phyloP scores from a whole-genome alignment of 2,329 filamentous ascomycete genomes.

The Ascochyta pisi region DNA sequence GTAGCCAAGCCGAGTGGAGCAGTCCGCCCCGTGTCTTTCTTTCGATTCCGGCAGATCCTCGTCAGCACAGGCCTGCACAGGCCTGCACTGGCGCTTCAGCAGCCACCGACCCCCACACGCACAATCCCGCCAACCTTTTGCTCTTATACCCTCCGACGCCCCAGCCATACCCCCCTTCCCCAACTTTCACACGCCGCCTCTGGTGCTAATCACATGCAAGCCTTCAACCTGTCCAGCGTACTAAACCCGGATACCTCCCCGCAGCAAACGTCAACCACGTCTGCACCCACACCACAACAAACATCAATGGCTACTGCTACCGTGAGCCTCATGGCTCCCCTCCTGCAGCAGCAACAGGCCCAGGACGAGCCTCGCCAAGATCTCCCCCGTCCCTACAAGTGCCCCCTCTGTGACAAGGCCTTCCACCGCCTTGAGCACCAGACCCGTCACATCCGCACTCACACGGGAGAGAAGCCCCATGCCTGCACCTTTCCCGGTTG shows the following conservation, averaged over 20 bases:
- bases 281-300: slow-evolving; percentile 20
- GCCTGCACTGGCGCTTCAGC: slow-evolving; percentile 21
- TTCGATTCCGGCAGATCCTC: slow-evolving; percentile 44
- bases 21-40: slow-evolving; percentile 26
- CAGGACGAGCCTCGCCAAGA: slow-evolving; percentile 72
- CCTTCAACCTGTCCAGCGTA: slow-evolving; percentile 46
- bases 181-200: slow-evolving; percentile 44
- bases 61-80: slow-evolving; percentile 36
- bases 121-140: slow-evolving; percentile 32
- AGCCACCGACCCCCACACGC: slow-evolving; percentile 40
- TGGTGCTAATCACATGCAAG: slow-evolving; percentile 51
- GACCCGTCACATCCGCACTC: slow-evolving; percentile 88
- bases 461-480: slow-evolving; percentile 98
- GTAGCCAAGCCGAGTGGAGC: slow-evolving; percentile 33
- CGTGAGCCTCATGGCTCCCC: slow-evolving; percentile 60
- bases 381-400: slow-evolving; percentile 96
- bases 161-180: slow-evolving; percentile 45
- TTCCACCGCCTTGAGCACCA: slow-evolving; percentile 98
- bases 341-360: slow-evolving; percentile 63
- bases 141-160: slow-evolving; percentile 46
- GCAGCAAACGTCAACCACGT: slow-evolving; percentile 13
- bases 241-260: slow-evolving; percentile 45
- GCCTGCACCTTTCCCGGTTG: slow-evolving; percentile 94
- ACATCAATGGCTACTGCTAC: slow-evolving; percentile 52
- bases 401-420: slow-evolving; percentile 95